Percentiles rank a stretch among this genome's conserved stretches.
phyloP scores from a whole-genome alignment of 192 early-diverging fungal species.

The Backusella australiensis region DNA sequence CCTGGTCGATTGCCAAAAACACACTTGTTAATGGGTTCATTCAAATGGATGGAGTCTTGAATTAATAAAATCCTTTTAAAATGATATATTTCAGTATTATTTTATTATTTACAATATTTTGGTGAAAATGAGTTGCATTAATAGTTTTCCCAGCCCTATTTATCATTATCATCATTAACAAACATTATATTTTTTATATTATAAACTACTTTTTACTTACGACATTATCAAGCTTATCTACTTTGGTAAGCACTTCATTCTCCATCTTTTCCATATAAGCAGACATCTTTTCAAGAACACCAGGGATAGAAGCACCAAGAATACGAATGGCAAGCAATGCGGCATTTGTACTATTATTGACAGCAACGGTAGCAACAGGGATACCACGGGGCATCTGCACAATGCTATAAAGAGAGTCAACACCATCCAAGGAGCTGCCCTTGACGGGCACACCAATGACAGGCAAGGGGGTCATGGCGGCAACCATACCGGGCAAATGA shows the following conservation, averaged over 20 bases:
- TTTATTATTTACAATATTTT: conserved; percentile 10
- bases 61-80: neutral
- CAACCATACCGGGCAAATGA: conserved; percentile 99
- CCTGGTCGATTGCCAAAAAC: conserved; percentile 85
- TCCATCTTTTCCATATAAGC: conserved; percentile 84
- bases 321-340: conserved; percentile 92
- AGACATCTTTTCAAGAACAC: conserved; percentile 73
- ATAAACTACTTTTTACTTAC: conserved; percentile 8
- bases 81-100: neutral
- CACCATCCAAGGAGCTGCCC: conserved; percentile 88
- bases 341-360: conserved; percentile 97
- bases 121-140: neutral
- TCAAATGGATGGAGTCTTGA: conserved; percentile 92
- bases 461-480: conserved; percentile 93
- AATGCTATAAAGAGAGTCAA: conserved; percentile 97
- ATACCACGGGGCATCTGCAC: conserved; percentile 99
- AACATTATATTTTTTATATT: too few species aligned
- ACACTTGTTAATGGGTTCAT: conserved; percentile 76
- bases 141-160: conserved; percentile 37
- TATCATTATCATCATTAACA: too few species aligned
- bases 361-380: conserved; percentile 98
- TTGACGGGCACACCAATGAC: conserved; percentile 98
- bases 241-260: conserved; percentile 83
- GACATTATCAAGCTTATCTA: conserved; percentile 70
- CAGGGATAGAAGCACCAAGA: conserved; percentile 76